Evolutionary conservation across 176 grass and related monocot genomes (phyloP).

Genomic region (Tuctoria greenei): DNA sequence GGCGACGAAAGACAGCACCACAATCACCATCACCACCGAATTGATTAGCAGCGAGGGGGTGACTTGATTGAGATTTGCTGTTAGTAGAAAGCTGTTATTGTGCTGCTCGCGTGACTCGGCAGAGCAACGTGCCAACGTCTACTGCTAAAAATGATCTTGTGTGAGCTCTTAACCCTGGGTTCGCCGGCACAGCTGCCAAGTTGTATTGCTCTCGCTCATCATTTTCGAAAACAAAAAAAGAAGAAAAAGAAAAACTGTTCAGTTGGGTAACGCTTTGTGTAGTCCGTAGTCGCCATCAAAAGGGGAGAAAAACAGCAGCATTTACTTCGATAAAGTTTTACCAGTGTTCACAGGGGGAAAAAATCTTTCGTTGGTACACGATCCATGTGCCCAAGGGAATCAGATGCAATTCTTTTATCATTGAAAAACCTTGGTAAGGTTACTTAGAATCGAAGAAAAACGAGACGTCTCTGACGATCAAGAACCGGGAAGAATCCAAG

Average conservation of each 20-base stretch:
- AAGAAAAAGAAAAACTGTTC: not conserved
- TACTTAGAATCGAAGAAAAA: not conserved
- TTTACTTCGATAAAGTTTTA: not conserved
- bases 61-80: not conserved
- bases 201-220: not conserved
- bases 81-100: not conserved
- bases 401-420: not conserved
- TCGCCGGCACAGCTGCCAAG: too few species aligned
- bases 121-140: not conserved
- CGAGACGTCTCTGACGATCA: not conserved
- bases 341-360: not conserved
- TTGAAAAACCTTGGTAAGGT: not conserved
- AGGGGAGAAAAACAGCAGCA: not conserved
- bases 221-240: not conserved
- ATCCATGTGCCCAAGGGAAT: not conserved
- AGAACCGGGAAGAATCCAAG: not conserved
- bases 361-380: not conserved
- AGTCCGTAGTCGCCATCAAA: not conserved
- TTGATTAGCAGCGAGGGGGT: not conserved
- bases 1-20: conserved; percentile 14
- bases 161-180: too few species aligned
- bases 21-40: conserved; percentile 13
- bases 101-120: not conserved
- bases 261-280: not conserved
- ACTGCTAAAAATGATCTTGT: not conserved